Evolutionary conservation across 169 alveolate genomes (phyloP).

Genomic region (Neospora caninum): DNA sequence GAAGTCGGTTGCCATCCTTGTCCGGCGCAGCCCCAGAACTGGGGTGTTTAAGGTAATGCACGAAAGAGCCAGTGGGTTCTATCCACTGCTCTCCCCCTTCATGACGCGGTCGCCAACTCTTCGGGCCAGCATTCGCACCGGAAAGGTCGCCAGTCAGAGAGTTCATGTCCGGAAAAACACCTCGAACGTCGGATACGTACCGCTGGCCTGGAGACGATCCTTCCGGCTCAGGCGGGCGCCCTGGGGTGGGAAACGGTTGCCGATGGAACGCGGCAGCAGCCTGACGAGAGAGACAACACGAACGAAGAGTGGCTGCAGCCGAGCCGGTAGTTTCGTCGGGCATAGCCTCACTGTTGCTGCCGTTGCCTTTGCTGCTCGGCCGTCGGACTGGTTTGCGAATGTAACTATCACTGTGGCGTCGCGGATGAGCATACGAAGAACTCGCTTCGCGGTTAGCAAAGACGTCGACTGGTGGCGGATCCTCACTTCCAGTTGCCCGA

Average conservation of each 20-base stretch:
- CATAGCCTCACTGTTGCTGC: neutral
- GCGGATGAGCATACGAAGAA: neutral
- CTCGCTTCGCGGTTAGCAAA: neutral
- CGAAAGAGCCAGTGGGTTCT: neutral
- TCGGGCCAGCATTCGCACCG: neutral
- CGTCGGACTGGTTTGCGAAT: neutral
- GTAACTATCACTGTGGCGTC: constrained; percentile 12
- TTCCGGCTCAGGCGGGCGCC: no score
- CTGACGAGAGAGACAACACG: neutral
- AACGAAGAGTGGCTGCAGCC: neutral
- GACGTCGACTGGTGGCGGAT: neutral
- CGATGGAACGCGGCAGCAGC: neutral
- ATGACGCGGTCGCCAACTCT: neutral
- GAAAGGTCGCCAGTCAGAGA: neutral
- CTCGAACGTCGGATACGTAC: neutral
- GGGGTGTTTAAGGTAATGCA: neutral
- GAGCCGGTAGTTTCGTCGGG: neutral
- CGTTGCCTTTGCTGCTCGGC: neutral
- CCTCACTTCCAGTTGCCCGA: neutral
- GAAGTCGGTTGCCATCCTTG: neutral
- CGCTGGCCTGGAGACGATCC: neutral
- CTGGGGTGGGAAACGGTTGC: neutral
- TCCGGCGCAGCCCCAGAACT: neutral
- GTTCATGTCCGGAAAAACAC: neutral
- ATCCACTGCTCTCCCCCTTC: neutral